Evolutionary conservation across 305 asterid genomes (phyloP), one percentile per base, ranked within the genome.

Genomic region (Ilex paraguariensis): DNA sequence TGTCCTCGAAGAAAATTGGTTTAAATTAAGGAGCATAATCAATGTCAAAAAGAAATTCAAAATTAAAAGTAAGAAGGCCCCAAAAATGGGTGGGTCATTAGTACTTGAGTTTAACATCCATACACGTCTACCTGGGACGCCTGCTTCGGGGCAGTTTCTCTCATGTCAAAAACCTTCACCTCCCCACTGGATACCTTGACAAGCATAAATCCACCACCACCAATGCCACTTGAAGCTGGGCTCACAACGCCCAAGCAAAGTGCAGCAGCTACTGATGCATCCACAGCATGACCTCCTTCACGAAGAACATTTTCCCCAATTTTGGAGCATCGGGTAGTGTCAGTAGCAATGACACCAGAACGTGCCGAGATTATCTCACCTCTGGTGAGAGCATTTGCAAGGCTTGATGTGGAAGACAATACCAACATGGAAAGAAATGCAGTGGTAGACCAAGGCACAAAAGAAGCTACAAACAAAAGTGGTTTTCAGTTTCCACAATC

Each of bases 151-250:
- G 96, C 92, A 0, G 82, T 86, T 61, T 88, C 96, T 77, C 95
- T 81, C 84, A 81, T 82, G 66, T 88, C 96, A 53, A 75, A 81
- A 56, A 78, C 96, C 54, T 75, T 71, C 1, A 78, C 54, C 6
- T 66, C 62, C 10, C 84, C 85, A 40, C 71, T 65, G 8, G 77
- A 68, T n/a, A 76, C 59, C 11, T 81, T 63, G 32, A 86, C 67
- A 11, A 88, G 74, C 90, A 88, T 84, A 69, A 86, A 88, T 7
- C 85, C 92, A 12, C 96, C 95, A 3, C 95, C 96, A 45, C 96
- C 96, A 31, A 86, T 75, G 65, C 96, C 96, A 45, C 96, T 88
- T 13, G 91, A 84, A 1, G 90, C 89, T 0, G 95, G 87, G 79
- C 80, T 84, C 49, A 86, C 83, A 5, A 86, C 90, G 3, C 96